These are phyloP conservation scores for Bromus sterilis DNA, from an alignment of 176 grass and related monocot species.

Conservation along the genomic window DNA sequence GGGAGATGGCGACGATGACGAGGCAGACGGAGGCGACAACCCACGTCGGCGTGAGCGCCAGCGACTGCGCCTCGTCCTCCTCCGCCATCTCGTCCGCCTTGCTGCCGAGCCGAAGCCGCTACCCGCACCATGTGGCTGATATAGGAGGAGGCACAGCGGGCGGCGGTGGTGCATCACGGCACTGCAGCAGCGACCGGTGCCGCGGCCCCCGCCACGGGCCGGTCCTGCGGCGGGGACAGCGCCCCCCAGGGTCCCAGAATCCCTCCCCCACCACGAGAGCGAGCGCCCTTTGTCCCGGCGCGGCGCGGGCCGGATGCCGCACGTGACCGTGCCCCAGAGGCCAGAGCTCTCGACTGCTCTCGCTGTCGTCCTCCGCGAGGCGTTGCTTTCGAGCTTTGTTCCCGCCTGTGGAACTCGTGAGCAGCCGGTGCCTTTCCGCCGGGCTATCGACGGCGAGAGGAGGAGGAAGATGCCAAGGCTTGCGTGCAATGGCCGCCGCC, in stretches of 20 bases:
- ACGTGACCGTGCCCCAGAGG: background rate
- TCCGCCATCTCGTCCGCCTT: background rate
- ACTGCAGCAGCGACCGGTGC: background rate
- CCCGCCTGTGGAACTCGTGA: background rate
- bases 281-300: background rate
- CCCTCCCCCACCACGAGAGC: background rate
- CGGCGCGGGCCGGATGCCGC: background rate
- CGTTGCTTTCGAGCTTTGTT: background rate
- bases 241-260: background rate
- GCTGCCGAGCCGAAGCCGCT: background rate
- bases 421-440: background rate
- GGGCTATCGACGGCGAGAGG: background rate
- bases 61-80: conserved; percentile 1
- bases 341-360: background rate
- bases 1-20: conserved; percentile 59
- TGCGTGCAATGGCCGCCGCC: background rate
- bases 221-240: background rate
- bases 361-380: background rate
- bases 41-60: conserved; percentile 57
- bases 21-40: conserved; percentile 51
- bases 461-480: background rate
- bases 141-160: background rate
- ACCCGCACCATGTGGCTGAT: conserved; percentile 10
- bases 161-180: background rate
- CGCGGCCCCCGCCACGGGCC: background rate